Percentiles rank a stretch among this genome's conserved stretches.
phyloP scores from a whole-genome alignment of 176 grass and related monocot species.

The Sorghum bicolor region DNA sequence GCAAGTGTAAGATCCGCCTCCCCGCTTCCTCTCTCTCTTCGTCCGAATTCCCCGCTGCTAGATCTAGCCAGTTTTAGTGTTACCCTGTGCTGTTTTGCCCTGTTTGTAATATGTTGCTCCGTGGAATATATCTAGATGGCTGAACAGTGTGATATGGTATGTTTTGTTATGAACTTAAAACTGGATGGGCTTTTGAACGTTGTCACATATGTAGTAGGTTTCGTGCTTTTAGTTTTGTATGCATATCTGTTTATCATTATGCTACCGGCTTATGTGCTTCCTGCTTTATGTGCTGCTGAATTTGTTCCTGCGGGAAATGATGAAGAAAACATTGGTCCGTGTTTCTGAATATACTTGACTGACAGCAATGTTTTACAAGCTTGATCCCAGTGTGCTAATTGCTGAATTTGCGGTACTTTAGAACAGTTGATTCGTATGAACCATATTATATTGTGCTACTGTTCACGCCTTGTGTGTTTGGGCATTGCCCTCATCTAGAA shows the following conservation, averaged over 20 bases:
- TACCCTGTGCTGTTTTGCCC: not conserved
- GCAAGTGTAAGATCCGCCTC: constrained; percentile 64
- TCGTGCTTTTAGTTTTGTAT: not conserved
- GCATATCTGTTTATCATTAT: not conserved
- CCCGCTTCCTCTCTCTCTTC: not conserved
- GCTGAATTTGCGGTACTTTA: not conserved
- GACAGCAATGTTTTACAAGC: not conserved
- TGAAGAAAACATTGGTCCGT: constrained; percentile 32
- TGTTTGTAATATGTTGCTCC: not conserved
- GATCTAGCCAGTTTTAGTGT: not conserved
- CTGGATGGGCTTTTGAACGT: not conserved
- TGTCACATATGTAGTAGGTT: not conserved
- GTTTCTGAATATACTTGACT: constrained; percentile 12
- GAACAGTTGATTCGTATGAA: not conserved
- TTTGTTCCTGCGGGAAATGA: not conserved
- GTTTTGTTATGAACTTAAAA: not conserved
- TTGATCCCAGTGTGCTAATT: not conserved
- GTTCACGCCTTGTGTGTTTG: not conserved
- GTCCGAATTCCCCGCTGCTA: not conserved
- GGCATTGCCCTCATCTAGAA: no score
- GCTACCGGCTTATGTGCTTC: not conserved
- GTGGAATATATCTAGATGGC: not conserved
- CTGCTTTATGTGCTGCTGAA: not conserved
- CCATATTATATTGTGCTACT: not conserved
- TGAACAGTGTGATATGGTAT: not conserved